These are phyloP conservation scores for Lentinula raphanica DNA, from an alignment of 768 basidiomycete genomes.

Conservation along the genomic window DNA sequence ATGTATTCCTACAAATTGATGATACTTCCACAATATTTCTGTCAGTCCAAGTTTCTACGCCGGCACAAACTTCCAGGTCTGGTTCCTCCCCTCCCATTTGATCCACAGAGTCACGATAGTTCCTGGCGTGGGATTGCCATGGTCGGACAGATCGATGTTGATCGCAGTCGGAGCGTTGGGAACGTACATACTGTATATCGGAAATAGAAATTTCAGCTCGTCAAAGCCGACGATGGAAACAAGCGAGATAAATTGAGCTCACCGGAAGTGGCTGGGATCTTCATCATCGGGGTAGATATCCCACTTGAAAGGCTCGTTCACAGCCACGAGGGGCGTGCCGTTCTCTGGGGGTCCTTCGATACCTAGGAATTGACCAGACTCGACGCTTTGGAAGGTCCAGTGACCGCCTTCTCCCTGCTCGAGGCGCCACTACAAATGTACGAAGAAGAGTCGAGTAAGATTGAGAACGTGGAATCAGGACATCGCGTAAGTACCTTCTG, in stretches of 20 bases:
- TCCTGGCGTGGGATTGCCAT: conserved; percentile 37
- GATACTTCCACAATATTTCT: no score
- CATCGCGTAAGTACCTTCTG: conserved; percentile 32
- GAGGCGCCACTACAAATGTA: conserved; percentile 29
- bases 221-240: not conserved
- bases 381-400: conserved; percentile 24
- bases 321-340: conserved; percentile 24
- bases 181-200: conserved; percentile 15
- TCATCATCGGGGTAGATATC: conserved; percentile 27
- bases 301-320: conserved; percentile 23
- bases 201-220: conserved; percentile 9
- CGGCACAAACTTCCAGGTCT: conserved; percentile 34
- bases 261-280: conserved; percentile 22
- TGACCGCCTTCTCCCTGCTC: conserved; percentile 12
- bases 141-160: conserved; percentile 37
- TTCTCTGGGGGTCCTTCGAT: conserved; percentile 16
- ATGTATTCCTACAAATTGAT: no score
- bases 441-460: not conserved
- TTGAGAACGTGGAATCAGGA: not conserved
- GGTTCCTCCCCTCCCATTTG: conserved; percentile 35
- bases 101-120: conserved; percentile 37
- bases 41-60: not conserved
- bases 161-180: not conserved
- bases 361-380: conserved; percentile 23
- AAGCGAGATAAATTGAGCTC: not conserved